Conservation (phyloP, 164 flowering plant genomes). For the Buxus sempervirens region DNA sequence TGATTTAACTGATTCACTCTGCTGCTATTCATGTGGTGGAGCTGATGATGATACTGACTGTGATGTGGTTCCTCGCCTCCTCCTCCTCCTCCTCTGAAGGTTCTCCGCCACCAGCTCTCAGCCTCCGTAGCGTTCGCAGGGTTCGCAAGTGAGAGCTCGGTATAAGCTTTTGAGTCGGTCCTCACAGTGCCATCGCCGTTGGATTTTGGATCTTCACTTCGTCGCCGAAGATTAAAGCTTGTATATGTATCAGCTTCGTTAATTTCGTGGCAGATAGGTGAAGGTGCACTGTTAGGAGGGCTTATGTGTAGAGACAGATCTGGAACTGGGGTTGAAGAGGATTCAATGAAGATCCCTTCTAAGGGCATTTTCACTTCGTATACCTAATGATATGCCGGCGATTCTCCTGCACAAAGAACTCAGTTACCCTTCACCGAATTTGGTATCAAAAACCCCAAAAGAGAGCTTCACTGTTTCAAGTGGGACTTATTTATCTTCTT, state of each 20-base stretch:
- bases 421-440: not conserved
- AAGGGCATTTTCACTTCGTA: constrained; percentile 28
- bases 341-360: constrained; percentile 40
- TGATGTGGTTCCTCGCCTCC: constrained; percentile 1
- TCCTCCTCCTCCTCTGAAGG: constrained; percentile 14
- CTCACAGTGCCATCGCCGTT: constrained; percentile 17
- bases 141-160: constrained; percentile 50
- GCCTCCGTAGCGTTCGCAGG: constrained; percentile 18
- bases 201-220: not conserved
- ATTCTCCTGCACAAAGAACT: not conserved
- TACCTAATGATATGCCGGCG: no score
- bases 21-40: constrained; percentile 9
- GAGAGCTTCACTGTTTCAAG: not conserved
- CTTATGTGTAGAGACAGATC: constrained; percentile 75
- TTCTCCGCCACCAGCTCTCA: constrained; percentile 22
- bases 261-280: constrained; percentile 19
- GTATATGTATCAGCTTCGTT: constrained; percentile 14
- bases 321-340: constrained; percentile 35
- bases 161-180: constrained; percentile 23
- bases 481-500: no score
- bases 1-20: constrained; percentile 21
- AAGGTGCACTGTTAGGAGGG: constrained; percentile 38
- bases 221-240: constrained; percentile 16
- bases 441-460: not conserved
- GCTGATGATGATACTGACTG: constrained; percentile 10